A percentile compares a stretch with the other conserved stretches of the same genome.
These are phyloP conservation scores for Psophocarpus tetragonolobus DNA, from an alignment of 306 rosid species.

Conservation along the genomic window DNA sequence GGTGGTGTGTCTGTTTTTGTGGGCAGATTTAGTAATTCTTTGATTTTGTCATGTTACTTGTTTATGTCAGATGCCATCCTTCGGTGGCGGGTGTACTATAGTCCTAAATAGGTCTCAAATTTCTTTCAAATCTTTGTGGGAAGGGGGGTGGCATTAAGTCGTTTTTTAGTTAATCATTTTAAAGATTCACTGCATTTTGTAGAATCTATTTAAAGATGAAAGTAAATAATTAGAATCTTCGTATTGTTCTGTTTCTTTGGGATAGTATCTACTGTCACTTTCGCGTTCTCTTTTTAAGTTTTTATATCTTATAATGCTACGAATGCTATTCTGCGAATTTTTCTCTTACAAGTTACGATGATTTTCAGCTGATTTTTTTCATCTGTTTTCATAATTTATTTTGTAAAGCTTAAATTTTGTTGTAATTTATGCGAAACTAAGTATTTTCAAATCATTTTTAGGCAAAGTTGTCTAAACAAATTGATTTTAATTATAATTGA, in stretches of 20 bases:
- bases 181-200: constrained; percentile 45
- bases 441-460: too few relatives aligned
- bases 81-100: constrained; percentile 61
- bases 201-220: constrained; percentile 48
- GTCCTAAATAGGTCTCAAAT: constrained; percentile 42
- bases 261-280: not conserved
- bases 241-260: not conserved
- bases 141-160: constrained; percentile 40
- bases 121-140: constrained; percentile 49
- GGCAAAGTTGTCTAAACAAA: too few relatives aligned
- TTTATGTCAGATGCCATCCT: constrained; percentile 45
- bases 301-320: not conserved
- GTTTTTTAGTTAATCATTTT: constrained; percentile 20
- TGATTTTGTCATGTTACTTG: constrained; percentile 48
- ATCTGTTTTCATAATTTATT: too few relatives aligned
- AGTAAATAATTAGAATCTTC: constrained; percentile 44
- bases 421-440: too few relatives aligned
- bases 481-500: too few relatives aligned
- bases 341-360: too few relatives aligned
- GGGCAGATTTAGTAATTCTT: constrained; percentile 61
- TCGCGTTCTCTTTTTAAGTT: too few relatives aligned
- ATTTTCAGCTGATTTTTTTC: too few relatives aligned
- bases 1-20: constrained; percentile 31
- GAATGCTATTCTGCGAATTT: not conserved
- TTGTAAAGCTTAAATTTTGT: too few relatives aligned